These are phyloP conservation scores for Nymphaea colorata DNA, from an alignment of 164 flowering plant species.

Conservation along the genomic window DNA sequence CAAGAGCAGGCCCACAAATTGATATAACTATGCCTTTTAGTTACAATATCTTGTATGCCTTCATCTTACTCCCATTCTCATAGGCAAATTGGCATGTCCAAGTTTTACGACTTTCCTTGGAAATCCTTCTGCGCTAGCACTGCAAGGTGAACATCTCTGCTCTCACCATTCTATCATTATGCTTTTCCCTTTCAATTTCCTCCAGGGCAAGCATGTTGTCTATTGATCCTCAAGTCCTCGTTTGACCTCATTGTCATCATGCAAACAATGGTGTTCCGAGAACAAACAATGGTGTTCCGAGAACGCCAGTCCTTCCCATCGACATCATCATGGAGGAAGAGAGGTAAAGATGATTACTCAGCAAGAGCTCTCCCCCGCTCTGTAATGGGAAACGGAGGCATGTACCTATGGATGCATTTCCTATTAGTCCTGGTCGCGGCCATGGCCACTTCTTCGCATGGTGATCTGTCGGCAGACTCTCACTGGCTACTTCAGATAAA, in stretches of 20 bases:
- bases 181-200: not conserved
- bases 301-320: not conserved
- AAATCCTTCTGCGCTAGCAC: no score
- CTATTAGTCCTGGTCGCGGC: constrained; percentile 23
- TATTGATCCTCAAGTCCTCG: not conserved
- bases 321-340: not conserved
- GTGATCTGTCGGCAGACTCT: constrained; percentile 30
- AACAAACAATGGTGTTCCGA: not conserved
- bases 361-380: not conserved
- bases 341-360: not conserved
- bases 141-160: no score
- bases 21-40: not conserved
- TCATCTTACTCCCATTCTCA: no score
- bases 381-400: not conserved
- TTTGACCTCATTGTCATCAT: not conserved
- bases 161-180: not conserved
- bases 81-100: no score
- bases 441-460: constrained; percentile 15
- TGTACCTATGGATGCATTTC: constrained; percentile 14
- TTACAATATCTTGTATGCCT: no score
- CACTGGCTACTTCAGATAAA: constrained; percentile 58
- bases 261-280: not conserved
- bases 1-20: not conserved
- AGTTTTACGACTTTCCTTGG: no score
- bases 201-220: not conserved